Conservation (phyloP, 192 early-diverging fungal species). For the Backusella morwellensis region DNA sequence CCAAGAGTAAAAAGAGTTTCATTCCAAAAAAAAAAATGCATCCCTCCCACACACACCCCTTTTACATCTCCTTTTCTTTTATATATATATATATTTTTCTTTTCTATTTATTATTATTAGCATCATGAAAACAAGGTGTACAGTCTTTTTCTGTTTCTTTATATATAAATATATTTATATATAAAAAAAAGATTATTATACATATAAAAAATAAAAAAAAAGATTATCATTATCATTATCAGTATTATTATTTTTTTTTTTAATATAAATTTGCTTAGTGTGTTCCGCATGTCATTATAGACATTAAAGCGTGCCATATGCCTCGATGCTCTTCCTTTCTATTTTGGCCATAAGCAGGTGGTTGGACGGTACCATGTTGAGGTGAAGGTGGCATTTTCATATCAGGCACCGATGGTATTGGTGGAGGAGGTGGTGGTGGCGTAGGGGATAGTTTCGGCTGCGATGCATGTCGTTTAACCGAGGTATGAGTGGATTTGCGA, state of each 20-base stretch:
- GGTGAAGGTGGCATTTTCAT: slow-evolving; percentile 14
- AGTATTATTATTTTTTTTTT: background rate
- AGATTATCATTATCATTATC: background rate
- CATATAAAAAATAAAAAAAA: background rate
- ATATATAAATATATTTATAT: background rate
- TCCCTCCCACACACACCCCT: too few relatives aligned
- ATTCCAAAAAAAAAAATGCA: too few relatives aligned
- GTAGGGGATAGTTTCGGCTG: background rate
- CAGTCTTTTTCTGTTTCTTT: background rate
- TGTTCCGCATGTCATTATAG: slow-evolving; percentile 18
- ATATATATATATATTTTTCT: too few relatives aligned
- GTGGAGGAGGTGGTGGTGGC: background rate
- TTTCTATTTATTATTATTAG: slow-evolving; percentile 8
- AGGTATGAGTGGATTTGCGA: slow-evolving; percentile 6
- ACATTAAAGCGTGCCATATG: slow-evolving; percentile 17
- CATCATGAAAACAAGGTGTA: background rate
- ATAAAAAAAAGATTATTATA: background rate
- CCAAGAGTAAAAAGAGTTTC: too few relatives aligned
- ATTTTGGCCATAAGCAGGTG: background rate
- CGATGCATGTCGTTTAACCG: slow-evolving; percentile 1
- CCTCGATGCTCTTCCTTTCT: background rate
- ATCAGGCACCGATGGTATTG: slow-evolving; percentile 6
- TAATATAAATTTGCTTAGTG: slow-evolving; percentile 8
- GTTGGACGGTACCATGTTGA: background rate
- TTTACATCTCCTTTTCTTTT: too few relatives aligned